A percentile compares a stretch with the other conserved stretches of the same genome.
phyloP scores from a whole-genome alignment of 257 asterid genomes.

The Anisodus tanguticus region DNA sequence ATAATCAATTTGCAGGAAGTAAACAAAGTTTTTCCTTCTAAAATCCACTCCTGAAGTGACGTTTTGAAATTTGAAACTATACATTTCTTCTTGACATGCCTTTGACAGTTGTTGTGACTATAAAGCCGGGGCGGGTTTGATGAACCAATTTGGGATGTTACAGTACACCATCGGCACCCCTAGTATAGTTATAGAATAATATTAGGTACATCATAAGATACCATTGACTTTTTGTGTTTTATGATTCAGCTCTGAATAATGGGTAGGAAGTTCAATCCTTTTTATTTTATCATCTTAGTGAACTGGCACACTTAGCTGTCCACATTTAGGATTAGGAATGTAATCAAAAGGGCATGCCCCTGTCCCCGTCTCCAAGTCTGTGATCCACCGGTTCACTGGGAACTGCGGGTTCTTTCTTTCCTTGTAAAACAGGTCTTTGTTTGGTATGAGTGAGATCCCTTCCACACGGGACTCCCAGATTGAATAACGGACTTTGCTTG shows the following conservation, averaged over 20 bases:
- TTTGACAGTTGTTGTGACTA: neutral
- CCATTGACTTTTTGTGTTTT: neutral
- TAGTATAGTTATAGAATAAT: neutral
- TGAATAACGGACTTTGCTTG: too few species aligned
- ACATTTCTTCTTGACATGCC: neutral
- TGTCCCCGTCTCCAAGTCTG: neutral
- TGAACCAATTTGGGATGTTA: neutral
- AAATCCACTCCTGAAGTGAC: neutral
- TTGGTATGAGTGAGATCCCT: too few species aligned
- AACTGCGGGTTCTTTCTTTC: neutral
- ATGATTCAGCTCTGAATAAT: neutral
- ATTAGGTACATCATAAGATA: neutral
- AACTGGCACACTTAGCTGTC: neutral
- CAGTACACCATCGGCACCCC: neutral
- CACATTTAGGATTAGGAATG: neutral
- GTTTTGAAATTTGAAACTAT: neutral
- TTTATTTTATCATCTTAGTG: neutral
- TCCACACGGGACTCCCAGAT: too few species aligned
- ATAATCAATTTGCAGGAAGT: neutral
- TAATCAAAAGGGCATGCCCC: neutral
- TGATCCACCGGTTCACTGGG: neutral
- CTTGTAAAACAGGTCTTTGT: too few species aligned
- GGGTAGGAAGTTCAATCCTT: neutral
- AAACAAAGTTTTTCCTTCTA: neutral
- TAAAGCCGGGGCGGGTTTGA: neutral